phyloP scores from a whole-genome alignment of 2,329 filamentous ascomycete genomes.

The Ceratocystis colombiana region DNA sequence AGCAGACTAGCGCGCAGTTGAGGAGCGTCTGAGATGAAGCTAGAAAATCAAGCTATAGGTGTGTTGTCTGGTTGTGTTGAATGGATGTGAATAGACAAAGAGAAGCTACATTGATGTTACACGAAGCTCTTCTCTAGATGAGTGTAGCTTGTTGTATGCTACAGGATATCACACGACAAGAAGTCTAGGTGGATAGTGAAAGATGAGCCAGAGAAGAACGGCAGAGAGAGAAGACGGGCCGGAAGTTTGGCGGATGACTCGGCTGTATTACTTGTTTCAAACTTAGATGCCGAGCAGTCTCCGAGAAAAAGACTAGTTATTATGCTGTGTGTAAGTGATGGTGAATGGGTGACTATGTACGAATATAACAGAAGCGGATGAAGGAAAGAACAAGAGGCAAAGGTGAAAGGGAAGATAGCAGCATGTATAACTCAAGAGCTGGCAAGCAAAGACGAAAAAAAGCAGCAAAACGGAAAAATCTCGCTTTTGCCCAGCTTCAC shows the following conservation, averaged over 20 bases:
- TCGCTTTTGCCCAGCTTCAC: not conserved
- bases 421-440: not conserved
- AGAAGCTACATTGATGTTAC: slow-evolving; percentile 1
- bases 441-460: not conserved
- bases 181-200: not conserved
- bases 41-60: not conserved
- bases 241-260: not conserved
- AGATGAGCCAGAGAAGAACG: not conserved
- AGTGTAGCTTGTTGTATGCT: not conserved
- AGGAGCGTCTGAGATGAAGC: not conserved
- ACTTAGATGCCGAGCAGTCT: slow-evolving; percentile 3
- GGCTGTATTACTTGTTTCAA: not conserved
- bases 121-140: not conserved
- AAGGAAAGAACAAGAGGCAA: not conserved
- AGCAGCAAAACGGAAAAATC: not conserved
- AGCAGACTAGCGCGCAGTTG: slow-evolving; percentile 11
- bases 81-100: not conserved
- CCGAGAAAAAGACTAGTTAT: not conserved
- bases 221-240: not conserved
- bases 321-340: not conserved
- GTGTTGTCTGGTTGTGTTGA: not conserved
- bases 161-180: not conserved
- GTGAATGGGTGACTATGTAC: not conserved
- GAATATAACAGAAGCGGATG: not conserved
- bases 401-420: not conserved